Percentiles rank a stretch among this genome's conserved stretches.
Evolutionary conservation across 2,329 filamentous ascomycete genomes (phyloP).

Genomic region (Botrytis byssoidea): DNA sequence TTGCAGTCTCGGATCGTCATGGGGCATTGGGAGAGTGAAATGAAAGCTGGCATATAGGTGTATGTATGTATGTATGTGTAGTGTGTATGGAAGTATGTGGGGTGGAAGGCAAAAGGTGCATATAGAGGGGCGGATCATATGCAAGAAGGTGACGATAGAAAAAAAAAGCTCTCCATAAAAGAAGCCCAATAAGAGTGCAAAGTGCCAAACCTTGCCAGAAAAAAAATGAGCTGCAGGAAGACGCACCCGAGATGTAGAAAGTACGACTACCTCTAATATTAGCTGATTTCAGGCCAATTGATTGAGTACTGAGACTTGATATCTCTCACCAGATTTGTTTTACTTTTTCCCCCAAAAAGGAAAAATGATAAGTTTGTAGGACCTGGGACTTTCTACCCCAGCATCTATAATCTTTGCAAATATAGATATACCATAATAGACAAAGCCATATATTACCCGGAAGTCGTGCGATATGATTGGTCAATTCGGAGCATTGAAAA

Average conservation of each 20-base stretch:
- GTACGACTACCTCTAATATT: conserved; percentile 28
- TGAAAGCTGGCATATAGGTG: conserved; percentile 32
- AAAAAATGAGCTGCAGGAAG: conserved; percentile 31
- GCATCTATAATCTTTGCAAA: background rate
- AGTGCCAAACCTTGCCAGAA: conserved; percentile 17
- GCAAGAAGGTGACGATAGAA: conserved; percentile 26
- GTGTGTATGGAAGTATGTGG: conserved; percentile 26
- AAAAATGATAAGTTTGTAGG: background rate
- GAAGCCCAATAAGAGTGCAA: conserved; percentile 19
- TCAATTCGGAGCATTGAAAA: conserved; percentile 25
- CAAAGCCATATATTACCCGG: conserved; percentile 9
- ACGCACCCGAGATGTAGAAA: conserved; percentile 26
- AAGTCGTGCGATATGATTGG: conserved; percentile 27
- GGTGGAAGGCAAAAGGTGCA: conserved; percentile 24
- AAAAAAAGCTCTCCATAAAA: conserved; percentile 13
- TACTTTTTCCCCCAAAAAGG: conserved; percentile 25
- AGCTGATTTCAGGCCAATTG: conserved; percentile 12
- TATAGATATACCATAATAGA: background rate
- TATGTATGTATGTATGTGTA: conserved; percentile 21
- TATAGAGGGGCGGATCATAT: conserved; percentile 18
- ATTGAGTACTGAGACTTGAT: conserved; percentile 21
- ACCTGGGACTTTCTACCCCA: background rate
- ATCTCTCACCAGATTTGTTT: conserved; percentile 10
- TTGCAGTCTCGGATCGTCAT: conserved; percentile 35
- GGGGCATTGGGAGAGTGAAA: conserved; percentile 29